Evolutionary conservation across 2,329 filamentous ascomycete genomes (phyloP), one percentile per base, ranked within the genome.

Genomic region (Blastomyces emzantsi): DNA sequence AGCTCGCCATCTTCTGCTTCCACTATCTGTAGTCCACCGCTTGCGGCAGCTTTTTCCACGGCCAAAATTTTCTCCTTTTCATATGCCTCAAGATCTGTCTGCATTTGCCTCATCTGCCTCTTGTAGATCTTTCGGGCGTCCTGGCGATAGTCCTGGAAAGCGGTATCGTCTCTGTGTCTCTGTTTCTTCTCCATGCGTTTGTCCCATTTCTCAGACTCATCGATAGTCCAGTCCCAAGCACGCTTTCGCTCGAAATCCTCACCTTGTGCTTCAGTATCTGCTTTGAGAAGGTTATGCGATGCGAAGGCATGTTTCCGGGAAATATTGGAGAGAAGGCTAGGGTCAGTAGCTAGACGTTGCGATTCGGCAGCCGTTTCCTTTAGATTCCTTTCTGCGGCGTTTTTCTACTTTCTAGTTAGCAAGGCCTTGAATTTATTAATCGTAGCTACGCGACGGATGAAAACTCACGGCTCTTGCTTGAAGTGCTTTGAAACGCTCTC

Each of bases 221-320:
- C 94, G 7, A 93, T 81, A 0, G 94, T 99, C 90, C 94, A 99
- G 79, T 97, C 94, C 94, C 94, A 99, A 1, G 94, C 94, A 51
- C 94, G 87, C 78, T 97, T 97, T 69, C 94, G 90, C 81, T 99
- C 94, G 73, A 97, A 99, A 75, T 97, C 94, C 63, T 90, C 91
- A 43, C 92, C 92, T 0, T 83, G 81, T 22, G 90, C 90, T 74
- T 92, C 90, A 1, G 92, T 87, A 71, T 97, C 92, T 3, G 92
- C 90, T 79, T 96, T 96, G 54, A 97, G 83, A 0, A 99, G 85
- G 73, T 97, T 99, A 75, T 97, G 91, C 6, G 89, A 87, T 25
- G 94, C 93, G 68, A 94, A 87, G 63, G 90, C 92, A 71, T 91
- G 90, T 72, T 92, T 91, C 66, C 92, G 89, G 67, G 89, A 87